Base-by-base conservation (phyloP, 2,329 filamentous ascomycete genomes). In the Chalara sp. region DNA sequence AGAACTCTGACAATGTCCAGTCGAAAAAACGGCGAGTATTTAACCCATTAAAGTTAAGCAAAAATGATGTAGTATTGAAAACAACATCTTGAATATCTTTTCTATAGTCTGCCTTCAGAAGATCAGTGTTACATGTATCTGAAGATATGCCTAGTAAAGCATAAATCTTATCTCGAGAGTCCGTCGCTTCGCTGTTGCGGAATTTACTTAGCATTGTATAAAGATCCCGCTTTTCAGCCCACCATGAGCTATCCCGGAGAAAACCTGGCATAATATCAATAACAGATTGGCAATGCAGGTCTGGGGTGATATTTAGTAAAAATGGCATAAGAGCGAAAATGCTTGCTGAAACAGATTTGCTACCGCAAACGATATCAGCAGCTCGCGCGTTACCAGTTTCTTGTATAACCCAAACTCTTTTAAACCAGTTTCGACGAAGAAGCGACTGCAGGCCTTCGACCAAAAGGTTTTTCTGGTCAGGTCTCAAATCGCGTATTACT, bases 21-120 rank as follows among this genome's bases (percentile, higher is more conserved):
- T 48, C 35, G 42, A 49, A 49, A 1, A 35, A 46, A 46, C 46
- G 31, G 46, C 21, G 32, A 31, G 43, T 43, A 46, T 41, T 30
- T 31, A 48, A 49, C 46, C 46, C 32, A 31, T 46, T 40, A 45
- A 46, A 32, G 46, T 48, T 33, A 28, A 52, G 50, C 41, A 48
- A 49, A 32, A 52, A 52, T 45, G 32, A 52, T 6, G 30, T 41
- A 52, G 50, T 49, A 49, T 52, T 44, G 50, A 48, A 49, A 48
- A 52, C 48, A 52, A 42, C 28, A 48, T 52, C 50, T 46, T 52
- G 11, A 48, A 52, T 40, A 48, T 32, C 33, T 46, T 52, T 52
- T 48, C 21, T n/a, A 48, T 52, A 52, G 46, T 52, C 32, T 52
- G 46, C 50, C 46, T 21, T 48, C 6, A 52, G 50, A 48, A 48